These are phyloP conservation scores for Alternaria conjuncta DNA, from an alignment of 2,329 filamentous ascomycete species.

Conservation along the genomic window DNA sequence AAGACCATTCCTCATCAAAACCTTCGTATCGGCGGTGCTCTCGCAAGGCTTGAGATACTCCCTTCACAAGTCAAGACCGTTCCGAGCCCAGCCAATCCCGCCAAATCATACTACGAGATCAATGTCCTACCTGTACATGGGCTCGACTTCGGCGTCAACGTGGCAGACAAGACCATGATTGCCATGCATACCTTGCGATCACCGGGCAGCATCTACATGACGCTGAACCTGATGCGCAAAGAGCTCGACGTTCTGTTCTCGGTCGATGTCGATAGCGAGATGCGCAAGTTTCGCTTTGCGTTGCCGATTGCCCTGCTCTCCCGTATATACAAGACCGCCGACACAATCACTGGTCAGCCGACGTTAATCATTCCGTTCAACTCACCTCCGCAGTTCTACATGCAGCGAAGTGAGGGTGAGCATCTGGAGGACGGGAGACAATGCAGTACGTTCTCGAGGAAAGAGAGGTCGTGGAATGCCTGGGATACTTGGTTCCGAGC, in stretches of 20 bases:
- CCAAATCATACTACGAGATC: conserved; percentile 30
- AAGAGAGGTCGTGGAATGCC: conserved; percentile 59
- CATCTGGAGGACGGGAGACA: conserved; percentile 5
- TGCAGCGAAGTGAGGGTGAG: conserved; percentile 32
- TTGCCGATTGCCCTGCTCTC: conserved; percentile 55
- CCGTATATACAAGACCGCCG: conserved; percentile 44
- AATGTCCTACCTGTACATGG: conserved; percentile 46
- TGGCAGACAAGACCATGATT: conserved; percentile 63
- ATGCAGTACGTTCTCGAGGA: conserved; percentile 22
- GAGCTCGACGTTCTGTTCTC: conserved; percentile 56
- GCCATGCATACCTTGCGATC: conserved; percentile 59
- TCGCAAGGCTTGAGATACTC: conserved; percentile 12
- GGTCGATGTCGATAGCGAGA: conserved; percentile 25
- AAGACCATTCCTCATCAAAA: not conserved
- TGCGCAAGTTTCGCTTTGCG: conserved; percentile 49
- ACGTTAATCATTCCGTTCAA: conserved; percentile 45
- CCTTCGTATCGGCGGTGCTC: conserved; percentile 9
- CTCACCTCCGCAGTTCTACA: conserved; percentile 54
- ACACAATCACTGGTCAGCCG: not conserved
- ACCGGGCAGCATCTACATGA: conserved; percentile 39
- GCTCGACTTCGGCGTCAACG: conserved; percentile 69
- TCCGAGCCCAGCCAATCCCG: conserved; percentile 31
- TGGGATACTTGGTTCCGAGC: conserved; percentile 67
- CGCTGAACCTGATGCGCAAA: conserved; percentile 53
- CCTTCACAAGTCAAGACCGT: conserved; percentile 10